phyloP scores from a whole-genome alignment of 2,329 filamentous ascomycete species.

The Cladophialophora immunda region DNA sequence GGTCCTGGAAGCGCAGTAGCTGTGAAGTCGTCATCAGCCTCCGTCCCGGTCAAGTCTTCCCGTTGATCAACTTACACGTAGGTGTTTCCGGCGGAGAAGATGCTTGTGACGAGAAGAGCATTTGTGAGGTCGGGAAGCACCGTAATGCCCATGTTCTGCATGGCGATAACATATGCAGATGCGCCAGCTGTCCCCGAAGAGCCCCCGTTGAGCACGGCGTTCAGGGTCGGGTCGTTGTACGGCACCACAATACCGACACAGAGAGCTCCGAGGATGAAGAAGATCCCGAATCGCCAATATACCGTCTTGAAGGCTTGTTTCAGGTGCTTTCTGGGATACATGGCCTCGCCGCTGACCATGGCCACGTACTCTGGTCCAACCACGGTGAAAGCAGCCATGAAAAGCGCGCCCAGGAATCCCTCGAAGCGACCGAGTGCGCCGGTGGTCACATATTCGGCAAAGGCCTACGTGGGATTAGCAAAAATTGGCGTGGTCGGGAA shows the following conservation, averaged over 20 bases:
- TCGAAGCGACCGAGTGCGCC: constrained; percentile 67
- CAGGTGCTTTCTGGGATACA: constrained; percentile 72
- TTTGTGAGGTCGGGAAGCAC: constrained; percentile 67
- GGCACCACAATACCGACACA: constrained; percentile 74
- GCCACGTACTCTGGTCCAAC: constrained; percentile 71
- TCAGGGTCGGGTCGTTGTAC: constrained; percentile 68
- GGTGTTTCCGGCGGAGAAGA: constrained; percentile 66
- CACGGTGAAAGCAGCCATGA: constrained; percentile 72
- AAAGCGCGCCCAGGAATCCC: constrained; percentile 71
- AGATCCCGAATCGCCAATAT: constrained; percentile 77
- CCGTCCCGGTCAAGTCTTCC: neutral
- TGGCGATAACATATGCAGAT: constrained; percentile 71
- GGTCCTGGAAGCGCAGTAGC: constrained; percentile 62
- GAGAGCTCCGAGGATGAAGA: constrained; percentile 77
- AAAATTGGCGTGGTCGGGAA: neutral
- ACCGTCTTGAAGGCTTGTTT: constrained; percentile 78
- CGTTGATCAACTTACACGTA: constrained; percentile 48
- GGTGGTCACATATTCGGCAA: constrained; percentile 68
- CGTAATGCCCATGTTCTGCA: constrained; percentile 62
- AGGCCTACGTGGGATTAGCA: constrained; percentile 50
- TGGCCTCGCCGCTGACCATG: constrained; percentile 70
- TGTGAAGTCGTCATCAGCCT: neutral
- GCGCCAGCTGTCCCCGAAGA: constrained; percentile 62
- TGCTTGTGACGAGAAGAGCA: constrained; percentile 62
- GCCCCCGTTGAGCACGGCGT: constrained; percentile 50